phyloP scores from a whole-genome alignment of 495 filamentous ascomycete species.

The Cercophora newfieldiana region DNA sequence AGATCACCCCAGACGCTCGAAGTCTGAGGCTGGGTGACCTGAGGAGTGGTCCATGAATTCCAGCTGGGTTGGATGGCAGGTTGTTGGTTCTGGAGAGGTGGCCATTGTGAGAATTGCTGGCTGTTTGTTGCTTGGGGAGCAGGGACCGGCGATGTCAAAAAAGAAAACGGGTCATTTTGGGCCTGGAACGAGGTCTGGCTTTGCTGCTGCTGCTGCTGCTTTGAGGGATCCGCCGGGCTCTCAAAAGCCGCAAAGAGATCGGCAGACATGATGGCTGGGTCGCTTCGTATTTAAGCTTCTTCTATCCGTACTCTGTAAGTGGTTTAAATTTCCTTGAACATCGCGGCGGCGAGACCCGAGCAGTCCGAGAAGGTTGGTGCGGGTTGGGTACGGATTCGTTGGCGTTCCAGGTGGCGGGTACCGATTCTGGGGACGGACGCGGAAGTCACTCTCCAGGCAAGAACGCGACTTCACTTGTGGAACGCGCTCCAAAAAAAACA shows the following conservation, averaged over 20 bases:
- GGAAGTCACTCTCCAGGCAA: not conserved
- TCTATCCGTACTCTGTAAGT: not conserved
- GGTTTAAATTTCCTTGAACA: not conserved
- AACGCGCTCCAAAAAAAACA: not conserved
- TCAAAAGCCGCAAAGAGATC: constrained; percentile 75
- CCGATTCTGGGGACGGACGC: not conserved
- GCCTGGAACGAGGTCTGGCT: not conserved
- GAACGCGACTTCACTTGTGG: not conserved
- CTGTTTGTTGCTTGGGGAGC: constrained; percentile 22
- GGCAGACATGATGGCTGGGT: constrained; percentile 60
- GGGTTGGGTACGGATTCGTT: not conserved
- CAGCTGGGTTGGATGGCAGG: constrained; percentile 12
- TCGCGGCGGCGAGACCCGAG: not conserved
- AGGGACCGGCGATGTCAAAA: constrained; percentile 13
- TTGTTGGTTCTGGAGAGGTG: constrained; percentile 19
- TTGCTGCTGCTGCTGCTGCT: constrained; percentile 30
- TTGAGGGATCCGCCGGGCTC: constrained; percentile 33
- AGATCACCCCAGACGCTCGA: constrained; percentile 24
- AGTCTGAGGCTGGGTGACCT: constrained; percentile 13
- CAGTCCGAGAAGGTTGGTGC: not conserved
- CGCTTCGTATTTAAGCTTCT: not conserved
- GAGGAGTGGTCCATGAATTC: constrained; percentile 20
- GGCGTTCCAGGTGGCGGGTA: not conserved
- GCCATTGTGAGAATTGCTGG: constrained; percentile 27
- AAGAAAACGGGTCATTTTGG: constrained; percentile 27